Evolutionary conservation across 495 filamentous ascomycete species (phyloP), one percentile per base, ranked within the genome.

Genomic region (Tuber microsphaerosporum): DNA sequence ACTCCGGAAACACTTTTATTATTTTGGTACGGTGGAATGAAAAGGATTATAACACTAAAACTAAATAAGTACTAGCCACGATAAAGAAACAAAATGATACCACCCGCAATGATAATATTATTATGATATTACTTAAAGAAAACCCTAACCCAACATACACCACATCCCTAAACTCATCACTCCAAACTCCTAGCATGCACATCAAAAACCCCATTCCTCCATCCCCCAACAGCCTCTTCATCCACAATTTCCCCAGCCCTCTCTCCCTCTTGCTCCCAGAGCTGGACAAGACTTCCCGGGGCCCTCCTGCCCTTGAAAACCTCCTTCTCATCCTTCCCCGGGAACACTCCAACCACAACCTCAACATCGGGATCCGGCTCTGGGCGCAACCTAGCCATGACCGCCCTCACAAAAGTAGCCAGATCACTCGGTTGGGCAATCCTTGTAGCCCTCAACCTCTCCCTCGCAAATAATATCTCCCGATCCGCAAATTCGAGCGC

Each of bases 151-250:
- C 46, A 51, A 9, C 46, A 51, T 51, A 51, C 20, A 9, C 34
- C 56, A 41, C 51, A 37, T 65, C 44, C 71, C n/a, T 68, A 39
- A 41, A 41, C 70, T 41, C 48, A 74, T 75, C 39, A 71, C 56
- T 46, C 74, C 68, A 77, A 46, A 51, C 51, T 46, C 43, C 37
- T 31, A 43, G 65, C 69, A 48, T 75, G 69, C 20, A 93, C 88
- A 84, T 95, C 89, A 84, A 98, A 97, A 26, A 97, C 90, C 56
- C 88, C 90, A 84, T 97, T 97, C 65, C 92, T 86, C 94, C 94
- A 97, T 0, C 92, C 92, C 69, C 88, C 87, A 74, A 86, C 85
- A 31, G 87, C 87, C 71, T 90, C 90, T 42, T 90, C 88, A 65
- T 91, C 88, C 46, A 92, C 86, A 51, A 87, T 84, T 82, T 92